Evolutionary conservation across 1,284 basidiomycete species (phyloP).

Genomic region (Pulveroboletus sp.): DNA sequence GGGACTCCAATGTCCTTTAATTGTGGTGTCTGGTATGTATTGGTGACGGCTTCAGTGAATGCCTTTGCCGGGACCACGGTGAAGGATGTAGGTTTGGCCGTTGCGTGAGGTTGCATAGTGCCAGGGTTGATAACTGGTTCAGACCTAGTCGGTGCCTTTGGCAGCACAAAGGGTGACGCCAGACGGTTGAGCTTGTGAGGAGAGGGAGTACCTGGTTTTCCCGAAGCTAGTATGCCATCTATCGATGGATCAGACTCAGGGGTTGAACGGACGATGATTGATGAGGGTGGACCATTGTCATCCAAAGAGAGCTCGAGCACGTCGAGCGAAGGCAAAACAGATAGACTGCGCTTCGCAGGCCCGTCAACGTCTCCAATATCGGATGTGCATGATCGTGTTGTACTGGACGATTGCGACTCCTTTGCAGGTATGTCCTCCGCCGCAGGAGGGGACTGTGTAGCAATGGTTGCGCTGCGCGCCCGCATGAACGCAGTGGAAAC

Average conservation of each 20-base stretch:
- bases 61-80: not conserved
- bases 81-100: slow-evolving; percentile 6
- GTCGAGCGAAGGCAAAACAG: slow-evolving; percentile 16
- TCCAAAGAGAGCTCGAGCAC: slow-evolving; percentile 11
- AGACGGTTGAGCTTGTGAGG: slow-evolving; percentile 9
- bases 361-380: slow-evolving; percentile 5
- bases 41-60: not conserved
- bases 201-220: not conserved
- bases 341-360: not conserved
- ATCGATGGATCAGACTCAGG: slow-evolving; percentile 5
- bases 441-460: slow-evolving; percentile 1
- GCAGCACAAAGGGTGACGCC: slow-evolving; percentile 19
- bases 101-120: not conserved
- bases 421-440: slow-evolving; percentile 7
- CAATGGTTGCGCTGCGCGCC: slow-evolving; percentile 16
- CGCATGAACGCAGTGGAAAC: slow-evolving; percentile 20
- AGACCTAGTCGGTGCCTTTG: slow-evolving; percentile 1
- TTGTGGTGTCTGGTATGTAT: not conserved
- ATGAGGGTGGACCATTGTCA: slow-evolving; percentile 23
- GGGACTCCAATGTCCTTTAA: not conserved
- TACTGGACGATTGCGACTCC: not conserved
- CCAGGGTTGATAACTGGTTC: not conserved
- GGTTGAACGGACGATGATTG: slow-evolving; percentile 25
- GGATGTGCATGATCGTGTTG: not conserved
- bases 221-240: not conserved